These are phyloP conservation scores for Aspergillus aculeatinus DNA, from an alignment of 2,329 filamentous ascomycete species.

Conservation along the genomic window DNA sequence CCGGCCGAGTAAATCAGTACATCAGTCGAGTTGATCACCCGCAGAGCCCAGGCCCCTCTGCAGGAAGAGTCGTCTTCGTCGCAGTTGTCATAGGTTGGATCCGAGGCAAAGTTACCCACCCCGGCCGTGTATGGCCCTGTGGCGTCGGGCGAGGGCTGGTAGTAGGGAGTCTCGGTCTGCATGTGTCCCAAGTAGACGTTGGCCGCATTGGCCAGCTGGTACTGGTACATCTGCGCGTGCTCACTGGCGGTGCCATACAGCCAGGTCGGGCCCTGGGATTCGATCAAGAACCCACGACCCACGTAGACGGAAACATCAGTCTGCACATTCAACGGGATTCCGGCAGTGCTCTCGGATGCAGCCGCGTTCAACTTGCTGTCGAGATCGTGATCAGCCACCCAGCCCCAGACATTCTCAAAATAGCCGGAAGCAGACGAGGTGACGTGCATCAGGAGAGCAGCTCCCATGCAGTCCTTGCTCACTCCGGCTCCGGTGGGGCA, in stretches of 20 bases:
- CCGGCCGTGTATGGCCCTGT: slow-evolving; percentile 55
- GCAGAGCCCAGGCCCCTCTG: slow-evolving; percentile 40
- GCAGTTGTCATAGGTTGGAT: slow-evolving; percentile 53
- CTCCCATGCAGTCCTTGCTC: slow-evolving; percentile 25
- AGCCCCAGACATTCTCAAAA: slow-evolving; percentile 32
- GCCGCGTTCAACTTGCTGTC: slow-evolving; percentile 16
- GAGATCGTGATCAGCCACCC: slow-evolving; percentile 31
- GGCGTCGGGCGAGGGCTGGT: slow-evolving; percentile 64
- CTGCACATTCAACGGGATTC: neutral
- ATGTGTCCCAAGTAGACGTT: slow-evolving; percentile 55
- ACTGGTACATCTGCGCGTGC: slow-evolving; percentile 67
- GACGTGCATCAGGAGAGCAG: slow-evolving; percentile 60
- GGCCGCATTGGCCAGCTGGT: slow-evolving; percentile 60
- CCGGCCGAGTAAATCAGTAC: too few species aligned
- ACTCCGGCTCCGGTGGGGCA: slow-evolving; percentile 25
- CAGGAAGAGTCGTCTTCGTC: slow-evolving; percentile 44
- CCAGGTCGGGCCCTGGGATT: slow-evolving; percentile 52
- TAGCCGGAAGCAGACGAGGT: slow-evolving; percentile 49
- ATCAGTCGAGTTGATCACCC: too few species aligned
- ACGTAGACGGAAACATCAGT: slow-evolving; percentile 65
- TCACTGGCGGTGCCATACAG: slow-evolving; percentile 64
- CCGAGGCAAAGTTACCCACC: slow-evolving; percentile 37
- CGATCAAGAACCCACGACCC: slow-evolving; percentile 51
- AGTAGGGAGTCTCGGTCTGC: slow-evolving; percentile 71
- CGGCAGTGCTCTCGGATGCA: slow-evolving; percentile 1